Percentiles rank a stretch among this genome's conserved stretches.
phyloP scores from a whole-genome alignment of 176 grass and related monocot genomes.

The Aegilops sharonensis region DNA sequence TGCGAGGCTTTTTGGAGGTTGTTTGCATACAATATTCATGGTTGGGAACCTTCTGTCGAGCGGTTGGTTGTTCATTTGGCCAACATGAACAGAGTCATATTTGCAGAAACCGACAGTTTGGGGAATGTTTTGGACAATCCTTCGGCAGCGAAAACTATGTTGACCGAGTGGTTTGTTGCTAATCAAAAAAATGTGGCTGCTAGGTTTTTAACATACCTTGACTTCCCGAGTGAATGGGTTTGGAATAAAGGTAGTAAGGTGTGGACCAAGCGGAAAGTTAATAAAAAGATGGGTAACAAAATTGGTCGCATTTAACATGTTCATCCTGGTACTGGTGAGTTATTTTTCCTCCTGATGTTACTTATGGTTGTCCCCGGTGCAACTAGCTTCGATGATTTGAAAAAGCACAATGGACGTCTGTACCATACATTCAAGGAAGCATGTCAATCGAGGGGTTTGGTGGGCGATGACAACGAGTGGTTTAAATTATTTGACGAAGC shows the following conservation, averaged over 20 bases:
- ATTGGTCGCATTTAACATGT: not conserved
- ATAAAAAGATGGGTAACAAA: not conserved
- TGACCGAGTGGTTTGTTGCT: not conserved
- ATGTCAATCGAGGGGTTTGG: no score
- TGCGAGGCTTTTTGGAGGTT: no score
- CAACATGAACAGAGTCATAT: no score
- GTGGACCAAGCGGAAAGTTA: no score
- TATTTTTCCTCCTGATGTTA: not conserved
- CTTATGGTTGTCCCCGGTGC: not conserved
- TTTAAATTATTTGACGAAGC: no score
- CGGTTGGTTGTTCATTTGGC: no score
- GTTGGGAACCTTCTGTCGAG: no score
- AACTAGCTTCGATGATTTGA: not conserved
- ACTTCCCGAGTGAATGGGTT: not conserved
- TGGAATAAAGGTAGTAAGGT: not conserved
- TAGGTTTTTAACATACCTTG: not conserved
- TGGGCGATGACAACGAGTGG: no score
- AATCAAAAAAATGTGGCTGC: not conserved
- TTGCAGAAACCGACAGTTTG: not conserved
- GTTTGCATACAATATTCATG: no score
- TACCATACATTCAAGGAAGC: not conserved
- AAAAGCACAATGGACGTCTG: not conserved
- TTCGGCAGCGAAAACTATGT: fast-evolving
- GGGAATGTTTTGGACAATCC: not conserved
- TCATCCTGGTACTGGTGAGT: not conserved